Base-by-base conservation (phyloP, 495 filamentous ascomycete species). In the Niebla homalea region DNA sequence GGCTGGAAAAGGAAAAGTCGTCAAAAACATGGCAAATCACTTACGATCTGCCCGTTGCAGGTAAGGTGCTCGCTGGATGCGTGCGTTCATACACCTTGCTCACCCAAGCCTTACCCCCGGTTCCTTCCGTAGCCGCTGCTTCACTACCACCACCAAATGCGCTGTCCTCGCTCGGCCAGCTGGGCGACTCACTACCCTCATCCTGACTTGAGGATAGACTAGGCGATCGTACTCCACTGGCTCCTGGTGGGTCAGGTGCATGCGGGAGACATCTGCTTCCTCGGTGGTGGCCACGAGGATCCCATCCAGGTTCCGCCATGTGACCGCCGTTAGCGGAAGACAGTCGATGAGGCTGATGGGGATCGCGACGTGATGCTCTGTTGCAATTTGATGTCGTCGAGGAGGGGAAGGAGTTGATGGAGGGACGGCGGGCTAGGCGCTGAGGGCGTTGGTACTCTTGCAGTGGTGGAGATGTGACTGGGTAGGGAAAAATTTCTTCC, bases 61-160 rank as follows among this genome's bases (percentile, higher is more conserved):
- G 60, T 26, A 81, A 65, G 5, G 55, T 58, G 1, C 71, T 77
- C 5, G 54, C 48, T 5, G 70, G 62, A 23, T 65, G 61, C 36
- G 53, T 49, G 11, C 65, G 66, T 20, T 62, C 55, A 48, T 77
- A 79, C 5, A 78, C 67, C 20, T 65, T 61, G 36, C 60, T 68
- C 0, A 74, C 65, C 78, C 78, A 82, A 56, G 80, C 29, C 29
- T 8, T 32, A 32, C 7, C 77, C 45, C n/a, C 19, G 4, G 16
- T 36, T n/a, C 7, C 25, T 48, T 16, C 29, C 25, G 7, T 36
- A 36, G 11, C 45, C 25, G 4, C 45, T 7, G n/a, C 21, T 8
- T 35, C 45, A 36, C 25, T 26, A 20, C 25, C 45, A 20, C 21
- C 21, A n/a, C 18, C 15, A 25, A 21, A 16, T 26, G 18, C 42